Evolutionary conservation across 1,284 basidiomycete species (phyloP), one percentile per base, ranked within the genome.

Genomic region (Cutaneotrichosporon sp.): DNA sequence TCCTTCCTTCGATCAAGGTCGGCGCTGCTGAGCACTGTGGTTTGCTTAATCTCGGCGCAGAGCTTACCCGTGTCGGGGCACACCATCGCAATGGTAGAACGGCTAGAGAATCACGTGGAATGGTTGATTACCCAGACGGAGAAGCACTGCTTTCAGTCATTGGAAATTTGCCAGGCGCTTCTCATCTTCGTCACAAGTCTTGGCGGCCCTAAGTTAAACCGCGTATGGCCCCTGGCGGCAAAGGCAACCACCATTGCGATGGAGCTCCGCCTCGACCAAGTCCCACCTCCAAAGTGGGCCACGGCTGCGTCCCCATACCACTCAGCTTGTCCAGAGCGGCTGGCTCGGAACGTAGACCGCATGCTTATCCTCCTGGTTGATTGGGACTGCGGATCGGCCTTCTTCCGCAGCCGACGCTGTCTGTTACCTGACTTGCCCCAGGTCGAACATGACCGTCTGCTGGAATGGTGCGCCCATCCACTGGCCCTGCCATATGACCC

Each of bases 121-220:
- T 17, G 29, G 17, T 55, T 62, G 19, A 44, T 50, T 10, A 26
- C 38, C 0, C 48, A 50, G 24, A 41, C 54, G 3, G 27, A 38
- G 29, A 57, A 48, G 32, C 42, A 37, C 8, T 52, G 57, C 14
- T 37, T 50, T 17, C 46, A 61, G 46, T 59, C 57, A 4, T 9
- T 61, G 3, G 60, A 61, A 42, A 57, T 61, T 17, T 57, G 55
- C 49, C 60, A 59, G 24, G 54, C 44, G 12, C 47, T 59, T 1
- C 17, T 54, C 5, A 55, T 59, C 4, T 41, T 50, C 35, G 42
- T 39, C 14, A 41, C 49, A 2, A 46, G 22, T 12, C 29, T 52
- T 14, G 33, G 51, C 10, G 46, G 51, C 1, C 39, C 26, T 19
- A 39, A 52, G 26, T 32, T 47, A 16, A 31, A 47, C 24, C 51